Base-by-base conservation (phyloP, 176 grass and related monocot species). In the Saccharum officinarum region DNA sequence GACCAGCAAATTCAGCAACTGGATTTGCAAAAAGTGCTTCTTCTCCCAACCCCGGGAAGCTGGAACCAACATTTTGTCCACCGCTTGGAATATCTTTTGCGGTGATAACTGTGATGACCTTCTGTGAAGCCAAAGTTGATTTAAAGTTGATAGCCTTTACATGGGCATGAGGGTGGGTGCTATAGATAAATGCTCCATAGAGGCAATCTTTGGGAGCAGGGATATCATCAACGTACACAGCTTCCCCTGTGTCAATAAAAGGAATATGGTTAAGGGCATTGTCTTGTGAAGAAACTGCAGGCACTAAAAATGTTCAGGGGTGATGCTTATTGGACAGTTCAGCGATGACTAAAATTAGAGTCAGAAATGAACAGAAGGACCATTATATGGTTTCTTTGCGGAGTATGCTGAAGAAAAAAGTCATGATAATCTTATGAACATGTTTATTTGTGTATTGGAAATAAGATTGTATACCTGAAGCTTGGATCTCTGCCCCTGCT, bases 101-200 rank as follows among this genome's bases (percentile, higher is more conserved):
- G 12, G 90, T 83, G 71, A 97, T 72, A 78, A 92, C 84, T 15
- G 86, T 84, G 66, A 94, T 64, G 52, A 92, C 34, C 52, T 97
- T 94, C 64, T 94, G 68, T 16, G 89, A 86, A 73, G 92, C 92
- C 38, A 92, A 69, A 81, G 95, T 85, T 81, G 90, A 40, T 40
- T 66, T 83, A 75, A 90, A 87, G n/a, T 49, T 89, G 62, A 95
- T 52, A 45, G 81, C 74, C 31, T 93, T 90, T 55, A 97, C 47
- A 34, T 73, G 67, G 81, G 95, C 95, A 69, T 86, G 80, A 41
- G 95, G 92, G 33, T 87, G 85, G 77, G 86, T 94, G 86, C 95
- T 94, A 64, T 92, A 94, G 69, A 97, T 90, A 87, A 97, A 97
- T 50, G 95, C 92, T 67, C 92, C 95, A 83, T 92, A 94, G 37